Evolutionary conservation across 176 grass and related monocot genomes (phyloP).

Genomic region (Areca catechu): DNA sequence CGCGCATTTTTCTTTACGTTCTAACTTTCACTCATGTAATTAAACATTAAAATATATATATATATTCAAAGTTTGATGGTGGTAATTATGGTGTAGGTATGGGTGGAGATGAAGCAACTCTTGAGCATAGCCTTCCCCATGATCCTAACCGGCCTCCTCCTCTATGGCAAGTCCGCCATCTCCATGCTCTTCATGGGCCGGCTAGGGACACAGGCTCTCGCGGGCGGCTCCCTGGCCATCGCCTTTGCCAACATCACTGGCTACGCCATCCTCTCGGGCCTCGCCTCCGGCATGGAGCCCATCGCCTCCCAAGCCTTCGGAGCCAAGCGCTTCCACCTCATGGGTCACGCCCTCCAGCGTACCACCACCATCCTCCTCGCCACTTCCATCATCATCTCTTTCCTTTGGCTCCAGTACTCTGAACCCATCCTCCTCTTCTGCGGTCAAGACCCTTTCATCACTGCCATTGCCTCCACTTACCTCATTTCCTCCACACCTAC

Average conservation of each 20-base stretch:
- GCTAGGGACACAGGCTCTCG: slow-evolving; percentile 50
- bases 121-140: slow-evolving; percentile 36
- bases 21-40: no score
- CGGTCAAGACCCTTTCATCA: slow-evolving; percentile 72
- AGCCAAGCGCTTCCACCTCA: slow-evolving; percentile 37
- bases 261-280: slow-evolving; percentile 68
- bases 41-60: no score
- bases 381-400: slow-evolving; percentile 43
- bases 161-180: slow-evolving; percentile 60
- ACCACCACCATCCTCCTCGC: slow-evolving; percentile 49
- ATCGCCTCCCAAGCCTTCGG: slow-evolving; percentile 74
- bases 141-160: slow-evolving; percentile 48
- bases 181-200: slow-evolving; percentile 74
- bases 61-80: no score
- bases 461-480: slow-evolving; percentile 52
- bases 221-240: slow-evolving; percentile 70
- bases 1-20: no score
- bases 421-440: slow-evolving; percentile 47
- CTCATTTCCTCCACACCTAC: slow-evolving; percentile 62
- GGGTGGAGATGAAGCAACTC: no score
- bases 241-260: slow-evolving; percentile 88
- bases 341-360: slow-evolving; percentile 51
- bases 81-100: no score
- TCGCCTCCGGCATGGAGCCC: slow-evolving; percentile 75
- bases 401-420: slow-evolving; percentile 74